phyloP scores from a whole-genome alignment of 2,329 filamentous ascomycete species.

The Amauroascus niger region DNA sequence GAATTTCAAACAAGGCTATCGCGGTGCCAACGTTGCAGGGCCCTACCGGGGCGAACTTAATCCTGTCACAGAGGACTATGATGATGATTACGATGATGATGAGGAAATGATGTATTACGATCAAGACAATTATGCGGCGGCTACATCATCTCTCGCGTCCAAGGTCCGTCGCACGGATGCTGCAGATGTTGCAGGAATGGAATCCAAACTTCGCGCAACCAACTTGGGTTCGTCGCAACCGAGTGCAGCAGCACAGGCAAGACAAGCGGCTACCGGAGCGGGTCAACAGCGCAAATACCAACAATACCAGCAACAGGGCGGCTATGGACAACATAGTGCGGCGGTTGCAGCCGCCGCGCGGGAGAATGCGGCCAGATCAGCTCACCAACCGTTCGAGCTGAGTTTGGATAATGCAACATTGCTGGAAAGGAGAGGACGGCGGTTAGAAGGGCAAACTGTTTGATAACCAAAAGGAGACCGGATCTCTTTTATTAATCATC shows the following conservation, averaged over 20 bases:
- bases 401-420: slow-evolving; percentile 85
- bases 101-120: slow-evolving; percentile 41
- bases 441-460: slow-evolving; percentile 12
- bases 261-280: slow-evolving; percentile 42
- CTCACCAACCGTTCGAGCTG: slow-evolving; percentile 81
- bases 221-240: slow-evolving; percentile 44
- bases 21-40: slow-evolving; percentile 41
- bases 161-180: slow-evolving; percentile 57
- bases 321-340: slow-evolving; percentile 83
- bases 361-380: slow-evolving; percentile 62
- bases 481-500: neutral
- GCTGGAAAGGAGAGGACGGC: slow-evolving; percentile 55
- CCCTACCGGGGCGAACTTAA: slow-evolving; percentile 56
- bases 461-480: no score
- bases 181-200: slow-evolving; percentile 60
- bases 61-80: slow-evolving; percentile 54
- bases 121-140: slow-evolving; percentile 29
- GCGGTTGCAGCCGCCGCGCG: slow-evolving; percentile 74
- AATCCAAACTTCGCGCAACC: slow-evolving; percentile 77
- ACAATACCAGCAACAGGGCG: slow-evolving; percentile 45
- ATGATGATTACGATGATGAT: slow-evolving; percentile 56
- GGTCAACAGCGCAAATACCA: slow-evolving; percentile 37
- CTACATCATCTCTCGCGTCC: slow-evolving; percentile 46
- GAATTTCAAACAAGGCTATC: slow-evolving; percentile 63
- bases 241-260: slow-evolving; percentile 53